Evolutionary conservation across 345 rosid genomes (phyloP).

Genomic region (Noccaea bulbosa): DNA sequence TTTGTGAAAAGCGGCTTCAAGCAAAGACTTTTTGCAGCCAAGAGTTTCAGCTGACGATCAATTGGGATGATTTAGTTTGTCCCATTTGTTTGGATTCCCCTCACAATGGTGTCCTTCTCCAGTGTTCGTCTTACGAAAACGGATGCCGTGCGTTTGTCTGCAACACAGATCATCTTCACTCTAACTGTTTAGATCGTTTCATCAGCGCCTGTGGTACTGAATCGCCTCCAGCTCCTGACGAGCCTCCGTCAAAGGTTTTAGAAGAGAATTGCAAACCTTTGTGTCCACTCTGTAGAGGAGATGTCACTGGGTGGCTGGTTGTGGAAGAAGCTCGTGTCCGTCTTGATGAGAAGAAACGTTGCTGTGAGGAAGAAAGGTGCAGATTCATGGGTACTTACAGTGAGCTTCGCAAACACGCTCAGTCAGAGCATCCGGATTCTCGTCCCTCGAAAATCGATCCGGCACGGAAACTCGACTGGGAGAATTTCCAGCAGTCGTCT

Average conservation of each 20-base stretch:
- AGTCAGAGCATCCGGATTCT: conserved; percentile 80
- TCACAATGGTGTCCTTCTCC: conserved; percentile 88
- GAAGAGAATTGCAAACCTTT: conserved; percentile 61
- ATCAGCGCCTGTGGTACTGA: conserved; percentile 70
- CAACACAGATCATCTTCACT: conserved; percentile 83
- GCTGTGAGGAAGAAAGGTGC: conserved; percentile 78
- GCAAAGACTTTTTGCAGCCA: conserved; percentile 43
- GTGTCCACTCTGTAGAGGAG: conserved; percentile 96
- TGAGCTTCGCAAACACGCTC: conserved; percentile 76
- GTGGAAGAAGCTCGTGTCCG: conserved; percentile 71
- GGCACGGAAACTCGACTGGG: conserved; percentile 92
- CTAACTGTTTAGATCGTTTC: conserved; percentile 91
- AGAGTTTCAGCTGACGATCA: conserved; percentile 57
- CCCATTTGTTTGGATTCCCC: conserved; percentile 96
- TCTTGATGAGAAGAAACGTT: conserved; percentile 76
- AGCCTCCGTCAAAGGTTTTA: conserved; percentile 40
- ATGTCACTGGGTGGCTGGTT: conserved; percentile 83
- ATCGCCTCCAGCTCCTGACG: conserved; percentile 55
- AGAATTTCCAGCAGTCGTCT: conserved; percentile 94
- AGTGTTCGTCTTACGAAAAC: conserved; percentile 73
- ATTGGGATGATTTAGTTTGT: conserved; percentile 80
- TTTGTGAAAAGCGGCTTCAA: conserved; percentile 44
- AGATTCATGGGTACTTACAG: conserved; percentile 63
- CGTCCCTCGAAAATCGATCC: conserved; percentile 91
- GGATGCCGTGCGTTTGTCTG: conserved; percentile 92